These are phyloP conservation scores for Termitomyces sp. DNA, from an alignment of 768 basidiomycete species.

Conservation along the genomic window DNA sequence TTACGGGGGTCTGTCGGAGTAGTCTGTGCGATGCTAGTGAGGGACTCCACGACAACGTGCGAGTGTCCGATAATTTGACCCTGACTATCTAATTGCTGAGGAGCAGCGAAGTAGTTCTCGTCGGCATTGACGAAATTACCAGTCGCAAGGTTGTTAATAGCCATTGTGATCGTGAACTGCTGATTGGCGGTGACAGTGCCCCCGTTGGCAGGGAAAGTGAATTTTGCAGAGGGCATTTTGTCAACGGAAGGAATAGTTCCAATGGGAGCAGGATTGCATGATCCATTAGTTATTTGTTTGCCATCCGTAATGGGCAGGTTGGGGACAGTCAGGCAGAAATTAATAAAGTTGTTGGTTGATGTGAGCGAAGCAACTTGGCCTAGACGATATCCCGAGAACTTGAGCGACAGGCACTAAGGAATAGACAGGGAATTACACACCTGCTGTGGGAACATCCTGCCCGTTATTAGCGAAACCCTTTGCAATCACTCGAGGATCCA, in stretches of 20 bases:
- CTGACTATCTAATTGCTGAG: conserved; percentile 39
- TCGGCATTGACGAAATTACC: conserved; percentile 48
- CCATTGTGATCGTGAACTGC: conserved; percentile 41
- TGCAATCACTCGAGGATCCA: conserved; percentile 47
- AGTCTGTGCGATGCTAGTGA: conserved; percentile 35
- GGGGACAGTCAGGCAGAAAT: conserved; percentile 38
- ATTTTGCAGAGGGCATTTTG: conserved; percentile 40
- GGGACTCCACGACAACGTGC: conserved; percentile 46
- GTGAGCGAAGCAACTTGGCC: conserved; percentile 45
- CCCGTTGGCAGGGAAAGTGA: conserved; percentile 34
- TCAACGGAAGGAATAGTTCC: conserved; percentile 39
- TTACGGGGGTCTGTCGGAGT: conserved; percentile 36
- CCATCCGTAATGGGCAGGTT: conserved; percentile 47
- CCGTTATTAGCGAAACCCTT: conserved; percentile 45
- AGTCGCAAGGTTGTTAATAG: conserved; percentile 31
- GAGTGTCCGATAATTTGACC: conserved; percentile 46
- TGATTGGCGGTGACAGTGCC: conserved; percentile 34
- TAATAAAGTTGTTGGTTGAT: conserved; percentile 56
- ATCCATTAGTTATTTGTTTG: conserved; percentile 39
- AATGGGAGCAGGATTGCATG: conserved; percentile 52
- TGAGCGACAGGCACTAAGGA: background rate
- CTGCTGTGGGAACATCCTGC: conserved; percentile 32
- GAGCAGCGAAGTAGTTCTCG: conserved; percentile 43
- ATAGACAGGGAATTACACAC: conserved; percentile 13
- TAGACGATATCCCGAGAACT: conserved; percentile 9